These are phyloP conservation scores for Lojkania enalia DNA, from an alignment of 2,329 filamentous ascomycete genomes.

Conservation along the genomic window DNA sequence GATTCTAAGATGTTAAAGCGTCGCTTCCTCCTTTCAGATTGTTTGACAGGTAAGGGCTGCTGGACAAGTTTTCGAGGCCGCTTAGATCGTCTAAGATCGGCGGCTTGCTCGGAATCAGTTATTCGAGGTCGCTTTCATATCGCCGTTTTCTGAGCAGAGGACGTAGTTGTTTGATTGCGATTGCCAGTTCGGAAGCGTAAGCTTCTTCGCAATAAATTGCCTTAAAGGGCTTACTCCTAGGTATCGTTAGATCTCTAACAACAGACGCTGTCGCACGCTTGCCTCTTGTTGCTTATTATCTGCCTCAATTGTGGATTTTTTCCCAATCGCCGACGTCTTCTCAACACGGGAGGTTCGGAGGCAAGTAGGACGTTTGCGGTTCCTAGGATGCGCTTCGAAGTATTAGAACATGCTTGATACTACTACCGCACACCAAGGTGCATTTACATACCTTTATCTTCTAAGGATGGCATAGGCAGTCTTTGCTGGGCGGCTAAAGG, in stretches of 20 bases:
- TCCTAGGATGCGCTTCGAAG: constrained; percentile 7
- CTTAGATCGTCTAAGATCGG: background rate
- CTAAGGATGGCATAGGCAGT: constrained; percentile 9
- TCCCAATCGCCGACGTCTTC: constrained; percentile 1
- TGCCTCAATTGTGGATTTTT: background rate
- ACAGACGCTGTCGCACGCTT: constrained; percentile 2
- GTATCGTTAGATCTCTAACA: constrained; percentile 3
- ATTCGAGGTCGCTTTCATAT: too few relatives aligned
- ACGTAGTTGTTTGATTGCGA: too few relatives aligned
- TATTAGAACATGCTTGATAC: constrained; percentile 8
- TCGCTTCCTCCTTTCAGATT: background rate
- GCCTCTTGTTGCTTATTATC: constrained; percentile 4
- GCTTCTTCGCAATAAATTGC: constrained; percentile 2
- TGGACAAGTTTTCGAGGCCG: background rate
- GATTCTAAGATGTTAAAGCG: background rate
- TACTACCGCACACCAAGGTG: constrained; percentile 4
- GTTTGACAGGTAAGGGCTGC: background rate
- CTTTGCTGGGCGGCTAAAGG: constrained; percentile 14
- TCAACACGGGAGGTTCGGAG: constrained; percentile 1
- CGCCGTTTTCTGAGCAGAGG: too few relatives aligned
- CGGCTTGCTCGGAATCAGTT: too few relatives aligned
- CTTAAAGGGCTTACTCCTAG: too few relatives aligned
- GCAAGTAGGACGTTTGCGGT: constrained; percentile 6
- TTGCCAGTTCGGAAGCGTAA: background rate
- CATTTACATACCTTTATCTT: constrained; percentile 11